phyloP scores from a whole-genome alignment of 495 filamentous ascomycete species.

The Amphirosellinia nigrospora region DNA sequence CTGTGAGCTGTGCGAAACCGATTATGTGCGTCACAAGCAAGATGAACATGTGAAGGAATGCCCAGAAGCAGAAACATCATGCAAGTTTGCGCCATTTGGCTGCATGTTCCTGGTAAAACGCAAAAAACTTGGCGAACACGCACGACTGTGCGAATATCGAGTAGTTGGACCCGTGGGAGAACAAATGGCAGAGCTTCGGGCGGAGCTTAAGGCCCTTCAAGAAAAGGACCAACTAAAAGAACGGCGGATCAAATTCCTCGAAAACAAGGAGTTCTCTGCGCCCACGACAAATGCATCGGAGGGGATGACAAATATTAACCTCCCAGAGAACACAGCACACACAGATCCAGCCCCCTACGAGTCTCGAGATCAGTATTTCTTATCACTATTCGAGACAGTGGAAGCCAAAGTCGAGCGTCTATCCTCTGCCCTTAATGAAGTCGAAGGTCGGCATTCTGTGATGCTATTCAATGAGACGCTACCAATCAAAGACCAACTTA shows the following conservation, averaged over 20 bases:
- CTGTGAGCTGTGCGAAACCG: constrained; percentile 47
- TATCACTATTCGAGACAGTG: constrained; percentile 56
- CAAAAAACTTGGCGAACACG: constrained; percentile 37
- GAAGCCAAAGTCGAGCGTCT: constrained; percentile 54
- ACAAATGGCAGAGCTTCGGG: constrained; percentile 41
- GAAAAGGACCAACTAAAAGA: constrained; percentile 48
- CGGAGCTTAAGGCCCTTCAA: constrained; percentile 36
- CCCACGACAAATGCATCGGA: constrained; percentile 27
- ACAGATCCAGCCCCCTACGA: constrained; percentile 39
- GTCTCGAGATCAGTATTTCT: constrained; percentile 47
- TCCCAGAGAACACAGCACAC: constrained; percentile 29
- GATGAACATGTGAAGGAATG: constrained; percentile 51
- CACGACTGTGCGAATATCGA: constrained; percentile 38
- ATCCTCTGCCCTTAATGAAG: constrained; percentile 49
- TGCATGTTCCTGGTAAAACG: constrained; percentile 38
- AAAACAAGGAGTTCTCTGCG: constrained; percentile 36
- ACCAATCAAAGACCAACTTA: constrained; percentile 57
- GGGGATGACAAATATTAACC: constrained; percentile 29
- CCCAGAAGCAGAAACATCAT: constrained; percentile 43
- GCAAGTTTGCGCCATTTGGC: constrained; percentile 51
- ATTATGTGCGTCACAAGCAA: constrained; percentile 47
- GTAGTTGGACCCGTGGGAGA: constrained; percentile 45
- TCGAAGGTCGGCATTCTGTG: constrained; percentile 55
- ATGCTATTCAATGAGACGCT: constrained; percentile 57
- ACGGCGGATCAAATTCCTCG: constrained; percentile 50